phyloP scores from a whole-genome alignment of 257 asterid species.

The Osmanthus fragrans region DNA sequence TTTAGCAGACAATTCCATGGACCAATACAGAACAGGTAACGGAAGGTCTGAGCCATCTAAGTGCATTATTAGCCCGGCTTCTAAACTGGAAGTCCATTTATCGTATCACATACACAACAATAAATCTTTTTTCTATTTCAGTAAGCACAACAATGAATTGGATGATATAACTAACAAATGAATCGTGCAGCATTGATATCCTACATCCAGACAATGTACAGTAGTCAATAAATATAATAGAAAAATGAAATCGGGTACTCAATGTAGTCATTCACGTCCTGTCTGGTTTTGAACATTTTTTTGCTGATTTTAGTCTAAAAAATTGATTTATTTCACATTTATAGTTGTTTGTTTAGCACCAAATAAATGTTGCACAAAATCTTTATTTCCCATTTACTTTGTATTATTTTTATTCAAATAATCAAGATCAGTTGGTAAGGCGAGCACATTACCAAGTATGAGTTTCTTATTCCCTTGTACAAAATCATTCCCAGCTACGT shows the following conservation, averaged over 20 bases:
- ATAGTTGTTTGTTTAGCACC: neutral
- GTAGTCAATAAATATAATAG: neutral
- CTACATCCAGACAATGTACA: neutral
- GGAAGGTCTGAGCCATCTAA: neutral
- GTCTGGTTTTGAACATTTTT: neutral
- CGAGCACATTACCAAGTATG: conserved; percentile 70
- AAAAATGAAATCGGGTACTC: neutral
- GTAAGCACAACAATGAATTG: neutral
- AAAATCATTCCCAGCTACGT: conserved; percentile 93
- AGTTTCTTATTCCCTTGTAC: conserved; percentile 98
- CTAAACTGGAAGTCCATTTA: neutral
- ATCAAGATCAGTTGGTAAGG: conserved; percentile 1
- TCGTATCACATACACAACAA: neutral
- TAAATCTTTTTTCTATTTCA: neutral
- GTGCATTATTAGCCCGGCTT: neutral
- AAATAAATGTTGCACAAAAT: neutral
- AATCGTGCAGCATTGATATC: neutral
- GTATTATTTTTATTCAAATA: neutral
- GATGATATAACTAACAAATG: neutral
- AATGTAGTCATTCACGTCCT: neutral
- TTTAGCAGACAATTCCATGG: neutral
- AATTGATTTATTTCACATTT: neutral
- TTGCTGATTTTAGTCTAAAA: neutral
- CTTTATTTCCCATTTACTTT: neutral
- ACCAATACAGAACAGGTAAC: neutral